Conservation (phyloP, 1,284 basidiomycete species). For the Pascua sp. region DNA sequence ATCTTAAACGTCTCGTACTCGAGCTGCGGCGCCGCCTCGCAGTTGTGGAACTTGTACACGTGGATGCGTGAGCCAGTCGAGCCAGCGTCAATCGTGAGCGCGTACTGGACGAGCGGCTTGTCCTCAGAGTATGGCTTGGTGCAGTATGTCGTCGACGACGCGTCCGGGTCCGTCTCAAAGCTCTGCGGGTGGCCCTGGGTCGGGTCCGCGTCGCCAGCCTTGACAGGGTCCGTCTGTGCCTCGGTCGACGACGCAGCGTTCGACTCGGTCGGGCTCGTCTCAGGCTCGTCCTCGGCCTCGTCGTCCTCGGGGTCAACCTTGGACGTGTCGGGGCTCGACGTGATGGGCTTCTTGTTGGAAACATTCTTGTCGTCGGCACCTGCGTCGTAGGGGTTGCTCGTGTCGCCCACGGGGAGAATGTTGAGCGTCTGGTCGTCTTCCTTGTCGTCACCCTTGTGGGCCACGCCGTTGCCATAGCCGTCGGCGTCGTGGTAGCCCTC, state of each 20-base stretch:
- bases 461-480: no score
- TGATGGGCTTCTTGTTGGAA: neutral
- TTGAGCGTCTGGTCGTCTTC: conserved; percentile 29
- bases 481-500: no score
- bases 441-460: conserved; percentile 11
- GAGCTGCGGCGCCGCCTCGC: conserved; percentile 69
- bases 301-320: neutral
- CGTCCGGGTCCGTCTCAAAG: conserved; percentile 47
- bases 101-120: conserved; percentile 74
- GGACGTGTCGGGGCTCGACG: neutral
- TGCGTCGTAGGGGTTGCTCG: conserved; percentile 20
- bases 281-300: conserved; percentile 15
- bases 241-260: conserved; percentile 7
- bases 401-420: conserved; percentile 27
- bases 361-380: conserved; percentile 16
- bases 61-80: conserved; percentile 96
- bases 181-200: conserved; percentile 29
- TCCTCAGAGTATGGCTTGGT: conserved; percentile 55
- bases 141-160: conserved; percentile 56
- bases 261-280: conserved; percentile 11
- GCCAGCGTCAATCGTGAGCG: conserved; percentile 96
- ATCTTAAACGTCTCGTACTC: conserved; percentile 92
- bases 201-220: neutral
- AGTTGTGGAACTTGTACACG: conserved; percentile 97
- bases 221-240: no score